These are phyloP conservation scores for Chaetothyriales sp. DNA, from an alignment of 2,329 filamentous ascomycete genomes.

Conservation along the genomic window DNA sequence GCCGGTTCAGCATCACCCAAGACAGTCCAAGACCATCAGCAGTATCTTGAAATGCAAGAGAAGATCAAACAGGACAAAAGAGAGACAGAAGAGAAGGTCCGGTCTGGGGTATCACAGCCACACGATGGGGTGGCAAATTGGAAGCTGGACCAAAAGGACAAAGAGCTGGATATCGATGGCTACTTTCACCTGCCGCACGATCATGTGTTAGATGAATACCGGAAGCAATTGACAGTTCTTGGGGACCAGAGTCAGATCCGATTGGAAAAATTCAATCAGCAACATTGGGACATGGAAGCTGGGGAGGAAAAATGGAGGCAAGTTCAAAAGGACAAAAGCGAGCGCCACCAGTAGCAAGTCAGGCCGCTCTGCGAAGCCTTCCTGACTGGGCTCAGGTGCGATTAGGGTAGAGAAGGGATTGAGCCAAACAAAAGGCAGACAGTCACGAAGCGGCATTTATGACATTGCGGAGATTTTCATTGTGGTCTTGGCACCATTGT, in stretches of 20 bases:
- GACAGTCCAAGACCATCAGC: constrained; percentile 1
- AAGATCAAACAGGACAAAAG: background rate
- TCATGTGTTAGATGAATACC: background rate
- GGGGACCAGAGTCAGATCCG: constrained; percentile 4
- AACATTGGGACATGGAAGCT: no score
- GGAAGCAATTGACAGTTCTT: constrained; percentile 2
- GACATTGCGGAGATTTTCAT: no score
- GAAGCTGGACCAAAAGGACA: background rate
- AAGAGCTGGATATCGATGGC: background rate
- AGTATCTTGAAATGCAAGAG: background rate
- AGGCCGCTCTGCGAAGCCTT: no score
- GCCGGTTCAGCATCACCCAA: background rate
- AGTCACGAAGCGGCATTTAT: no score
- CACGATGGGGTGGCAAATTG: background rate
- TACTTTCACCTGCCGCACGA: background rate
- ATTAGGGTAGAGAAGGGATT: no score
- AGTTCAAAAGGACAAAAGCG: no score
- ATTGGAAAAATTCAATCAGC: background rate
- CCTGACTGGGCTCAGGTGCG: no score
- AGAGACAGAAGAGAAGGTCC: background rate
- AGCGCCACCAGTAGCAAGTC: no score
- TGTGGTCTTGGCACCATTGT: no score
- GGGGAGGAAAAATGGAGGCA: no score
- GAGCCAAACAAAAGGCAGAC: no score
- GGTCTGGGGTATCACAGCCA: constrained; percentile 1